Conservation (phyloP, 768 basidiomycete genomes). For the Mycena leptocephala region DNA sequence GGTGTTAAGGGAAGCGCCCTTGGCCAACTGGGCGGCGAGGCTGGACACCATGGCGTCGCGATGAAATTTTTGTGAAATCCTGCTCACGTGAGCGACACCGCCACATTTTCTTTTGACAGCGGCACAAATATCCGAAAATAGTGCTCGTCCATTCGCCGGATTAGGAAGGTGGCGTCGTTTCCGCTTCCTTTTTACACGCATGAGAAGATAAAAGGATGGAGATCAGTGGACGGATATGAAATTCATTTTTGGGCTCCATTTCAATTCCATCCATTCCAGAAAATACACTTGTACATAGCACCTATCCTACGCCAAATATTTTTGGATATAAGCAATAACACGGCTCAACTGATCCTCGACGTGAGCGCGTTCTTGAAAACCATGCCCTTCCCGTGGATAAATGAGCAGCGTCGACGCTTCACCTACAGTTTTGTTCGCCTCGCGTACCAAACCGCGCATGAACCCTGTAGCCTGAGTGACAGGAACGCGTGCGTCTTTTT, state of each 20-base stretch:
- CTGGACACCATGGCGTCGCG: constrained; percentile 69
- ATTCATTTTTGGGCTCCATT: neutral
- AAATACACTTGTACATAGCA: neutral
- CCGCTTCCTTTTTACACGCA: no score
- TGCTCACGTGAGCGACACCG: neutral
- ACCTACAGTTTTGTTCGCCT: constrained; percentile 23
- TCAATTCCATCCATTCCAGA: neutral
- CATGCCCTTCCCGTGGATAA: constrained; percentile 33
- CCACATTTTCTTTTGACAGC: neutral
- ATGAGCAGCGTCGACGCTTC: constrained; percentile 29
- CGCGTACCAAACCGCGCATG: constrained; percentile 32
- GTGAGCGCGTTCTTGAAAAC: constrained; percentile 27
- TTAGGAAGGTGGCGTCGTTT: neutral
- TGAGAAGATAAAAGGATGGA: no score
- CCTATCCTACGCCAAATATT: constrained; percentile 16
- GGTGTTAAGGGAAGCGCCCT: constrained; percentile 85
- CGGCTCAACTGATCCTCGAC: constrained; percentile 33
- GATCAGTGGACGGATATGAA: no score
- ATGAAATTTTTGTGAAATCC: neutral
- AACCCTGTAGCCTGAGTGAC: constrained; percentile 31
- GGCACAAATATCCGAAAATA: neutral
- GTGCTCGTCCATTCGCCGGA: neutral
- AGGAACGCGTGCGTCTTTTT: constrained; percentile 33
- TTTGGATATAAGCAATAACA: constrained; percentile 28
- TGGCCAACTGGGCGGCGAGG: constrained; percentile 87